A percentile compares a stretch with the other conserved stretches of the same genome.
Conservation (phyloP, 2,329 filamentous ascomycete genomes). For the Paraphaeosphaeria minitans region DNA sequence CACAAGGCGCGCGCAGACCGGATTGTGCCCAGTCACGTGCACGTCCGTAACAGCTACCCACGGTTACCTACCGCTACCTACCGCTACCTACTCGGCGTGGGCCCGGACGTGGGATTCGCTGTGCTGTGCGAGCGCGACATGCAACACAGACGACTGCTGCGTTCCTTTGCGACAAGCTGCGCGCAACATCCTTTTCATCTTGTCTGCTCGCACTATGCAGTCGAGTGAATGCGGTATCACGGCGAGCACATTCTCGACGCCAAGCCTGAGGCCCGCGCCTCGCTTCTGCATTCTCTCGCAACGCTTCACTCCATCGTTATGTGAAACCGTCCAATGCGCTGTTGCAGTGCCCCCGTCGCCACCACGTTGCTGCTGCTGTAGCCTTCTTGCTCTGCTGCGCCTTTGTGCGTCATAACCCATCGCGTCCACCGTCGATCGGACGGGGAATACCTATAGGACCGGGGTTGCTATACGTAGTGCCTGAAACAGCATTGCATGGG, state of each 20-base stretch:
- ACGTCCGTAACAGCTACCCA: not conserved
- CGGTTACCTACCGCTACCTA: too few relatives aligned
- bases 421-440: constrained; percentile 37
- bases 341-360: constrained; percentile 28
- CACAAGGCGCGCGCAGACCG: not conserved
- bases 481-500: constrained; percentile 50
- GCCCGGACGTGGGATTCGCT: not conserved
- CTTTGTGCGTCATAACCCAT: constrained; percentile 37
- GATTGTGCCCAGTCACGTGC: constrained; percentile 2
- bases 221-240: constrained; percentile 25
- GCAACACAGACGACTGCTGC: not conserved
- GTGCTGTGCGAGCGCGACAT: not conserved
- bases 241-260: constrained; percentile 36
- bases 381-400: constrained; percentile 3
- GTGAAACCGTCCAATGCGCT: constrained; percentile 21
- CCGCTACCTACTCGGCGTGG: not conserved
- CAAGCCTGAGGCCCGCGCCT: constrained; percentile 23
- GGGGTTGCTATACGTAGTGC: constrained; percentile 35
- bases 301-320: constrained; percentile 20
- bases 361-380: constrained; percentile 10
- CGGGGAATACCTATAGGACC: constrained; percentile 46
- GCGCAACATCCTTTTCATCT: constrained; percentile 20
- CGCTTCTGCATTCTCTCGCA: not conserved
- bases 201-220: constrained; percentile 23
- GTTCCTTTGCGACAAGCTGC: constrained; percentile 12